Conservation (phyloP, 257 asterid species). For the Solanum habrochaites region DNA sequence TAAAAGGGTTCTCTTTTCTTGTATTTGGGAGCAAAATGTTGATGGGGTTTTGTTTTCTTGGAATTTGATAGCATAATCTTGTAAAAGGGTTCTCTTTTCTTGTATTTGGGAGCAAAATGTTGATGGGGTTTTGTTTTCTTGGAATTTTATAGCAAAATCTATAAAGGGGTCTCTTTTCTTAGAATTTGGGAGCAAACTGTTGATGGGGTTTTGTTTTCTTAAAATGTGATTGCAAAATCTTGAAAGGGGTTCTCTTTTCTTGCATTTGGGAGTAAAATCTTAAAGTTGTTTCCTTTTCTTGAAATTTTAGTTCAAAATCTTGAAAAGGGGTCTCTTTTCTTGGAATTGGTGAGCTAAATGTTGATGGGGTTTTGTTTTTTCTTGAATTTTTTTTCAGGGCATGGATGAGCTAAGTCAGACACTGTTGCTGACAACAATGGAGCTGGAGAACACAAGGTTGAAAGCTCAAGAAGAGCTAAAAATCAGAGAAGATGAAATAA, state of each 20-base stretch:
- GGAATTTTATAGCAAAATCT: too few species aligned
- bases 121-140: neutral
- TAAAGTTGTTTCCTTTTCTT: neutral
- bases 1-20: neutral
- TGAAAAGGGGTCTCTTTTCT: neutral
- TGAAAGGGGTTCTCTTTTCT: too few species aligned
- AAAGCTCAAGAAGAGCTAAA: slow-evolving; percentile 62
- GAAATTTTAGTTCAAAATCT: neutral
- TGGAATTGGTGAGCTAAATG: neutral
- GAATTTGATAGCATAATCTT: neutral
- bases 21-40: too few species aligned
- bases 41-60: neutral
- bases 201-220: too few species aligned
- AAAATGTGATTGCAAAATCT: neutral
- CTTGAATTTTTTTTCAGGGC: slow-evolving; percentile 24
- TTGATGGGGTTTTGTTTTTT: neutral
- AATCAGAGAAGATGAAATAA: slow-evolving; percentile 42
- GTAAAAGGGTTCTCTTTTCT: neutral
- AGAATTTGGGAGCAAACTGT: too few species aligned
- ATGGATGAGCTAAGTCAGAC: slow-evolving; percentile 68
- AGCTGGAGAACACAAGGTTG: slow-evolving; percentile 43
- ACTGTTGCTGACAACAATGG: slow-evolving; percentile 39
- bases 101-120: neutral
- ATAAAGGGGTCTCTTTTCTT: neutral
- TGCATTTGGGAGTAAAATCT: too few species aligned